Base-by-base conservation (phyloP, 192 early-diverging fungal species). In the Diversispora epigaea region DNA sequence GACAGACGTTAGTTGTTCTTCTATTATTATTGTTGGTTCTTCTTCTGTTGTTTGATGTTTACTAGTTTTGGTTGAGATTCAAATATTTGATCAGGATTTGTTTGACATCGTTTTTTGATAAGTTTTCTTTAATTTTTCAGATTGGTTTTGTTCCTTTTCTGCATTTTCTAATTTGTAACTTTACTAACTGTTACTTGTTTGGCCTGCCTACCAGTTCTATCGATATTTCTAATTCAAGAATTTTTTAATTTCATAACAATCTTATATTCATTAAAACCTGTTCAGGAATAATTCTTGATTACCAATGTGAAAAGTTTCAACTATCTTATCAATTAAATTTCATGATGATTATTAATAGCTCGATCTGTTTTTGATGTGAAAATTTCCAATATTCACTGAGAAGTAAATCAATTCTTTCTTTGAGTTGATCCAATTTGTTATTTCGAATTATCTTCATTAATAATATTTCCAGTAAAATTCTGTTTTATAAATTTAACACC, bases 401-500 rank as follows among this genome's bases (percentile, higher is more conserved):
- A 3, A 66, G 15, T 6, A 66, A 0, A 4, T 45, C 12, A 0
- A 47, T 47, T 15, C 64, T 66, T n/a, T 66, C 41, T 5, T 47
- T 66, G 64, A 21, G 15, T 19, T n/a, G 41, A n/a, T n/a, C 15
- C 45, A 66, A 66, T 66, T 21, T 45, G 15, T 7, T 6, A 0
- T 21, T 66, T 66, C 19, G 45, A 47, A 66, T 66, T 66, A 6
- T 66, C 43, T 45, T 41, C 4, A 66, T 66, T 45, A 45, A 41
- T 66, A 10, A 66, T 6, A 46, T 46, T n/a, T 46, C 6, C 15
- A 19, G 43, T 45, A 9, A 66, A 19, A 66, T 66, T 66, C 45
- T 66, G 41, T 45, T 66, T 66, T 46, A 44, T 25, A 66, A 66
- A 66, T 66, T 66, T 44, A 3, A 66, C 40, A 12, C 41, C 14